A percentile compares a stretch with the other conserved stretches of the same genome.
Conservation (phyloP, 2,329 filamentous ascomycete genomes). For the Ophiostoma pallidulum region DNA sequence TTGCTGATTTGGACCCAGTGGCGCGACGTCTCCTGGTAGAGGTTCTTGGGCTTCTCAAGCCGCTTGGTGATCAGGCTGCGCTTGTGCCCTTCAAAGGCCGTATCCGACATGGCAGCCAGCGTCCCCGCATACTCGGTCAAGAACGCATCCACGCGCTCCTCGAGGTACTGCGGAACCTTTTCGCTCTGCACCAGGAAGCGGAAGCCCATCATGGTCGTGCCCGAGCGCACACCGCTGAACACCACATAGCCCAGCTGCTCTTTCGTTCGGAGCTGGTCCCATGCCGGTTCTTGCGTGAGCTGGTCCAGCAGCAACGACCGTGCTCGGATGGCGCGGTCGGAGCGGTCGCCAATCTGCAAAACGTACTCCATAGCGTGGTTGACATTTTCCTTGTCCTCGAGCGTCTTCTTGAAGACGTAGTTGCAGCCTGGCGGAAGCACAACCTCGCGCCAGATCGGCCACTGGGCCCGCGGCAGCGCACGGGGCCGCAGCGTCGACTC, state of each 20-base stretch:
- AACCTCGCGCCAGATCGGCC: constrained; percentile 68
- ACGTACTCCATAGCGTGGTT: constrained; percentile 79
- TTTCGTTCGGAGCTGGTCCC: constrained; percentile 90
- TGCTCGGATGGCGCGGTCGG: constrained; percentile 61
- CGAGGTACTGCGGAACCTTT: constrained; percentile 71
- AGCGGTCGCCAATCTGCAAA: constrained; percentile 58
- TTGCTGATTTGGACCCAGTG: constrained; percentile 79
- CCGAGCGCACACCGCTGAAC: constrained; percentile 65
- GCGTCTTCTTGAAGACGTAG: constrained; percentile 67
- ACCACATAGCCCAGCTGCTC: constrained; percentile 97
- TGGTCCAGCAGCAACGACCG: constrained; percentile 77
- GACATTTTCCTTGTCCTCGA: constrained; percentile 82
- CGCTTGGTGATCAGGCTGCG: constrained; percentile 78
- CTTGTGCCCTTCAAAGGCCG: constrained; percentile 86
- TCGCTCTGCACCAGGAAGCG: constrained; percentile 92
- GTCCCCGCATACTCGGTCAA: constrained; percentile 56
- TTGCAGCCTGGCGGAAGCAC: constrained; percentile 72
- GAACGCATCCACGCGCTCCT: constrained; percentile 81
- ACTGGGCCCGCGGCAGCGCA: constrained; percentile 64
- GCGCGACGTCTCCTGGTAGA: constrained; percentile 71
- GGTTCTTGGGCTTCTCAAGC: constrained; percentile 85
- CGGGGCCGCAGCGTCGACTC: constrained; percentile 69
- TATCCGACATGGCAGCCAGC: constrained; percentile 65
- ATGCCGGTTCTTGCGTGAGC: constrained; percentile 85
- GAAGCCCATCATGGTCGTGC: constrained; percentile 73